phyloP scores from a whole-genome alignment of 495 filamentous ascomycete genomes.

The Chaetomium fimeti region DNA sequence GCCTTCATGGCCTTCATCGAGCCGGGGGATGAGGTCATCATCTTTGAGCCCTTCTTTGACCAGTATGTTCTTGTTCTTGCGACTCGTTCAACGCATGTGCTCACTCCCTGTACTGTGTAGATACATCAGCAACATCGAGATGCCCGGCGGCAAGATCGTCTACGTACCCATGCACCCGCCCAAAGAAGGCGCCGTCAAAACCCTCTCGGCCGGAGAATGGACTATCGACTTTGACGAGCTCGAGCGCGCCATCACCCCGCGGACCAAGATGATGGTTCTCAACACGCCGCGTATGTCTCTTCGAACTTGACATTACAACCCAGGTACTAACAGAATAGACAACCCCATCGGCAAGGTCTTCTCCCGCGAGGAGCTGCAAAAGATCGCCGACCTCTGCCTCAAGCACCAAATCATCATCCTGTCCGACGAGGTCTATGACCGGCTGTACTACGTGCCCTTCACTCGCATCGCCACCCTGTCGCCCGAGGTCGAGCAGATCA shows the following conservation, averaged over 20 bases:
- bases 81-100: background rate
- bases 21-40: constrained; percentile 89
- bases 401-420: constrained; percentile 94
- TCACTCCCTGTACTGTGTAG: constrained; percentile 40
- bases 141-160: constrained; percentile 90
- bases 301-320: constrained; percentile 42
- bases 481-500: constrained; percentile 79
- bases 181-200: constrained; percentile 73
- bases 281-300: constrained; percentile 56
- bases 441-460: constrained; percentile 91
- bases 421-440: constrained; percentile 94
- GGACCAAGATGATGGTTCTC: constrained; percentile 92
- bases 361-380: constrained; percentile 74
- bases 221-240: constrained; percentile 77
- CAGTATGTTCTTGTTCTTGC: constrained; percentile 58
- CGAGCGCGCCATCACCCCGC: constrained; percentile 77
- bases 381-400: constrained; percentile 85
- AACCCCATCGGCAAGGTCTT: constrained; percentile 98
- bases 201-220: constrained; percentile 85
- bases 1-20: constrained; percentile 99
- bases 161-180: constrained; percentile 94
- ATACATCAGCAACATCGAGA: constrained; percentile 95
- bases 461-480: constrained; percentile 87
- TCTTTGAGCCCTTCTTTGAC: constrained; percentile 99
- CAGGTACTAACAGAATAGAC: constrained; percentile 47